Evolutionary conservation across 73 alveolate species (phyloP).

Genomic region (Paraurostyla sp.): DNA sequence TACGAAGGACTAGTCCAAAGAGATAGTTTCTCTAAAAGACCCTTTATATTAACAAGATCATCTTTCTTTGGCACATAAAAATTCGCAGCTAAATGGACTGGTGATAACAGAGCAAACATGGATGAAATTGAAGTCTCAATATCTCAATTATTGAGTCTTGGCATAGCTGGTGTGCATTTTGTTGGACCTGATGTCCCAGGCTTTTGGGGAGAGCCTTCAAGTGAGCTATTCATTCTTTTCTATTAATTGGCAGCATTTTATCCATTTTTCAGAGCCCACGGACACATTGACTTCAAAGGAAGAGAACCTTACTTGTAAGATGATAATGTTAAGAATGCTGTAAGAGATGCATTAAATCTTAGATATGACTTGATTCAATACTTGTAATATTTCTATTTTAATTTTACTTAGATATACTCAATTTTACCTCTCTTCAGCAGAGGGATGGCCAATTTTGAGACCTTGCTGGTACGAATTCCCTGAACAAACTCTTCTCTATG

Average conservation of each 20-base stretch:
- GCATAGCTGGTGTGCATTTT: conserved; percentile 88
- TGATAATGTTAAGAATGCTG: conserved; percentile 11
- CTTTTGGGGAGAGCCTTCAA: conserved; percentile 54
- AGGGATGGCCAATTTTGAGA: conserved; percentile 72
- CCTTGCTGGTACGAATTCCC: conserved; percentile 70
- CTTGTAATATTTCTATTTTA: conserved; percentile 45
- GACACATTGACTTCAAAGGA: conserved; percentile 74
- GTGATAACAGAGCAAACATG: conserved; percentile 87
- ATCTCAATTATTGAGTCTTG: conserved; percentile 79
- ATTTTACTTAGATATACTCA: conserved; percentile 50
- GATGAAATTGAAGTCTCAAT: conserved; percentile 81
- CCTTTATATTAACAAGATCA: conserved; percentile 92
- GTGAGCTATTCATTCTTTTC: conserved; percentile 78
- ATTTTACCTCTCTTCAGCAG: conserved; percentile 49
- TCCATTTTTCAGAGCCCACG: conserved; percentile 79
- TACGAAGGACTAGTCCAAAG: conserved; percentile 87
- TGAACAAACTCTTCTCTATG: neutral
- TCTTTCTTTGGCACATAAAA: conserved; percentile 89
- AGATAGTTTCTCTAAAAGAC: conserved; percentile 79
- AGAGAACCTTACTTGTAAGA: conserved; percentile 95
- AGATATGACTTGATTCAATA: conserved; percentile 83
- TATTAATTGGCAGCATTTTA: conserved; percentile 72
- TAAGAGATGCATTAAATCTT: conserved; percentile 42
- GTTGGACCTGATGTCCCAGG: conserved; percentile 95
- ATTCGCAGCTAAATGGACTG: conserved; percentile 95